Evolutionary conservation across 2,329 filamentous ascomycete genomes (phyloP).

Genomic region (Xenoacremonium recifei): DNA sequence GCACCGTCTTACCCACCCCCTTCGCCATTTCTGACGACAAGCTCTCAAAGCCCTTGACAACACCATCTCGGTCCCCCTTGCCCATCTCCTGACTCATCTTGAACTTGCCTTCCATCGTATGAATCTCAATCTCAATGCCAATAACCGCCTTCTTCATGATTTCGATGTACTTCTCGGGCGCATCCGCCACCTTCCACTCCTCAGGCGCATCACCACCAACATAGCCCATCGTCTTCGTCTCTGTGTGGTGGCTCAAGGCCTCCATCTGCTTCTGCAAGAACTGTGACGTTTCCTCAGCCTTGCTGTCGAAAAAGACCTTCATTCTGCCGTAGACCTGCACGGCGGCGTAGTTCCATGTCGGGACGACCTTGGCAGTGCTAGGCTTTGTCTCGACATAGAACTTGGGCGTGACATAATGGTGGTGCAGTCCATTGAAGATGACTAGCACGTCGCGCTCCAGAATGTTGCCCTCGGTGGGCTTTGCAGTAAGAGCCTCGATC

Average conservation of each 20-base stretch:
- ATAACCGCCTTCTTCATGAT: constrained; percentile 58
- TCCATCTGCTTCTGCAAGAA: constrained; percentile 51
- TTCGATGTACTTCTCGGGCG: constrained; percentile 54
- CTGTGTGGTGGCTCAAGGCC: constrained; percentile 50
- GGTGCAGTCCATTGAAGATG: constrained; percentile 56
- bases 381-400: constrained; percentile 69
- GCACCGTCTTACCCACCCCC: constrained; percentile 32
- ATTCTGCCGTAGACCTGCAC: constrained; percentile 62
- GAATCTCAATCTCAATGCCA: constrained; percentile 58
- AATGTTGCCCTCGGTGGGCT: constrained; percentile 18
- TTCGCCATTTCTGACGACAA: constrained; percentile 29
- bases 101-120: constrained; percentile 57
- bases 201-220: constrained; percentile 33
- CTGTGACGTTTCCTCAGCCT: constrained; percentile 38
- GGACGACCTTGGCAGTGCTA: constrained; percentile 62
- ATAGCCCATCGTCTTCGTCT: constrained; percentile 57
- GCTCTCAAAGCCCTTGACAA: constrained; percentile 53
- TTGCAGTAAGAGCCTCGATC: constrained; percentile 40
- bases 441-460: constrained; percentile 57
- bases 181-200: constrained; percentile 57
- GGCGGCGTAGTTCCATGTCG: constrained; percentile 69
- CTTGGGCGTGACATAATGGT: constrained; percentile 68
- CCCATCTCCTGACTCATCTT: constrained; percentile 66
- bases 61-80: constrained; percentile 52
- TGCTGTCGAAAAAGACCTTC: constrained; percentile 50